Evolutionary conservation across 306 rosid genomes (phyloP).

Genomic region (Alnus rubra): DNA sequence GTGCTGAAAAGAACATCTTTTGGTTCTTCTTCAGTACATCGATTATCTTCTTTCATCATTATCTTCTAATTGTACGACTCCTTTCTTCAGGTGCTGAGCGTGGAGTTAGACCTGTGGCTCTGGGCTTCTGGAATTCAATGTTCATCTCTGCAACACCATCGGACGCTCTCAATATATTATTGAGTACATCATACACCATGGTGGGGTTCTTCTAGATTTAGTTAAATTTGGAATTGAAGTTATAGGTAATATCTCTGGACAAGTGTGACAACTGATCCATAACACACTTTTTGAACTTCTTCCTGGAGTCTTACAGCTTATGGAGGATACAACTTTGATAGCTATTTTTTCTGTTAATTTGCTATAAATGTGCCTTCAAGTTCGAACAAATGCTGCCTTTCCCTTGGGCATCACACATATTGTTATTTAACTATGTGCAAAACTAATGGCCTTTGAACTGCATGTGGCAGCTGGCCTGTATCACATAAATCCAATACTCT

Average conservation of each 20-base stretch:
- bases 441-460: not conserved
- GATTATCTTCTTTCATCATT: conserved; percentile 14
- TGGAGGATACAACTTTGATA: not conserved
- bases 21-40: not conserved
- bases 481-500: not conserved
- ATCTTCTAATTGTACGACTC: conserved; percentile 12
- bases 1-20: not conserved
- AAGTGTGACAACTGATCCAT: conserved; percentile 9
- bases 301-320: not conserved
- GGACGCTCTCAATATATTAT: conserved; percentile 87
- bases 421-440: not conserved
- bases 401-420: not conserved
- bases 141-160: conserved; percentile 79
- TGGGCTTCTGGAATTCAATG: conserved; percentile 86
- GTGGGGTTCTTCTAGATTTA: conserved; percentile 18
- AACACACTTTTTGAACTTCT: not conserved
- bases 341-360: not conserved
- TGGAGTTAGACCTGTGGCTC: conserved; percentile 99
- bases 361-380: not conserved
- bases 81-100: conserved; percentile 80
- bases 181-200: conserved; percentile 34
- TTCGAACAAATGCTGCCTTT: not conserved
- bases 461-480: not conserved
- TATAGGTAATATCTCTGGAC: conserved; percentile 26
- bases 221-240: conserved; percentile 19